Evolutionary conservation across 177 flowering plant genomes (phyloP), one percentile per base, ranked within the genome.

Genomic region (Vitis hybrid): DNA sequence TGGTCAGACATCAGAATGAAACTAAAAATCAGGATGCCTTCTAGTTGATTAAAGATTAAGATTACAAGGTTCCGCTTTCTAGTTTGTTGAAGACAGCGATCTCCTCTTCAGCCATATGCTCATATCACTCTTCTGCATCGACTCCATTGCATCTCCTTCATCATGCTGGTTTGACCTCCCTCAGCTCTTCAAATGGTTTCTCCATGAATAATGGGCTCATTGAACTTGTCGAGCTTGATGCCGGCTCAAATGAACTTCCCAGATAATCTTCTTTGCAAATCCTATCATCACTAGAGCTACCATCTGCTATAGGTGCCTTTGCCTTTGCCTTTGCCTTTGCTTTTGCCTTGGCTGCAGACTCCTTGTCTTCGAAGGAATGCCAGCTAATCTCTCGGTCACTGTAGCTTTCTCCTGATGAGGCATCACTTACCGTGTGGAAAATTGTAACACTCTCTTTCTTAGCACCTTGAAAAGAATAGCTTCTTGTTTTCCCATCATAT

Each of bases 391-490:
- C 78, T 30, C 72, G 6, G 46, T 35, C 20, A 56, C 71, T 74
- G 73, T 71, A 75, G 66, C 78, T 69, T 71, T 78, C 80, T 64
- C 51, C 35, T 1, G 84, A 79, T 52, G 88, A 78, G 52, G 88
- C 69, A 35, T 80, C 85, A 61, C 88, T 84, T 3, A 78, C 67
- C 4, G 89, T 78, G 81, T 90, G 88, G 69, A 90, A 88, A 55
- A 90, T 65, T 0, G 94, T 78, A 9, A 87, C 82, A 74, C 85
- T 87, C 67, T 84, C 92, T 62, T 73, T 87, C 74, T 65, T 88
- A 21, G 73, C 52, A 24, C 87, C 80, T 66, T 80, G 88, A 68
- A 90, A 86, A 1, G 94, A 88, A 50, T 76, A 84, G 82, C 94
- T 86, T 68, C 79, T 84, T n/a, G 81, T 52, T 56, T 66, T 85